These are phyloP conservation scores for Malus fusca DNA, from an alignment of 306 rosid species.

Conservation along the genomic window DNA sequence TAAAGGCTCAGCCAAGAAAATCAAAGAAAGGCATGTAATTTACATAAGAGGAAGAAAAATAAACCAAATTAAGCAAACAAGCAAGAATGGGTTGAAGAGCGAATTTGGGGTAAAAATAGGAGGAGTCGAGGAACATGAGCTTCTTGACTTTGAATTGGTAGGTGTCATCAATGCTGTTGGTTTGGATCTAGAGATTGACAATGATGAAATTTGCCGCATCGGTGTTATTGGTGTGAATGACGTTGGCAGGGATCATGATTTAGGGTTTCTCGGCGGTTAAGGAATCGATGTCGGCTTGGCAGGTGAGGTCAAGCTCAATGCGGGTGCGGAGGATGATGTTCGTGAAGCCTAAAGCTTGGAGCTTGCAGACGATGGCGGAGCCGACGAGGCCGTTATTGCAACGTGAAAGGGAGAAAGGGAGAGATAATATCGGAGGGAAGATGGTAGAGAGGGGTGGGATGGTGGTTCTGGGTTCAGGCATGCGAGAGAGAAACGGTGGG, in stretches of 20 bases:
- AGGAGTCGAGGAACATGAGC: slow-evolving; percentile 75
- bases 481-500: no score
- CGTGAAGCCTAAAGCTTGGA: slow-evolving; percentile 54
- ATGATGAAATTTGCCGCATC: slow-evolving; percentile 77
- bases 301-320: slow-evolving; percentile 69
- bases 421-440: no score
- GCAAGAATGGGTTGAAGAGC: slow-evolving; percentile 78
- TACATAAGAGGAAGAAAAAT: no score
- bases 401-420: no score
- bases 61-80: no score
- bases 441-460: no score
- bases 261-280: slow-evolving; percentile 21
- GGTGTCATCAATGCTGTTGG: slow-evolving; percentile 64
- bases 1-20: no score
- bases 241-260: slow-evolving; percentile 43
- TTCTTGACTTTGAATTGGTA: slow-evolving; percentile 55
- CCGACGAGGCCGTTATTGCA: slow-evolving; percentile 80
- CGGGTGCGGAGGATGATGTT: slow-evolving; percentile 56
- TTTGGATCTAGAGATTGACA: slow-evolving; percentile 84
- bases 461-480: rapidly evolving
- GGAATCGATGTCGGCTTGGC: slow-evolving; percentile 68
- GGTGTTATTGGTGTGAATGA: slow-evolving; percentile 84
- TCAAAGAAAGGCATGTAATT: no score
- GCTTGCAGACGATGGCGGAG: slow-evolving; percentile 72
- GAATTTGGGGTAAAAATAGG: slow-evolving; percentile 92